Base-by-base conservation (phyloP, 192 early-diverging fungal species). In the Linnemannia hyalina region DNA sequence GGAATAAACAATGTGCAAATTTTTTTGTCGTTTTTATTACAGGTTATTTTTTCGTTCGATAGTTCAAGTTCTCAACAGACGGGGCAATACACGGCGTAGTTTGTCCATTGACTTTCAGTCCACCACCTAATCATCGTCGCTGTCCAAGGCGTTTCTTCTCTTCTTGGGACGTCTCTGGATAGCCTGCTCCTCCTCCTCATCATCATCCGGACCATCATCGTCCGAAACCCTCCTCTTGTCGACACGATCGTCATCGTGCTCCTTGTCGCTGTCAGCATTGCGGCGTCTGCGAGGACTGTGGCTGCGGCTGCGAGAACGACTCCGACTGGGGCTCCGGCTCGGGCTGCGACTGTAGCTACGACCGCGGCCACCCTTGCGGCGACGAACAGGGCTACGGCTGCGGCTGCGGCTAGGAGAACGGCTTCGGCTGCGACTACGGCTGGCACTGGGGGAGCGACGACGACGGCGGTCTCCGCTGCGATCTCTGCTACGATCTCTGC, bases 151-250 rank as follows among this genome's bases (percentile, higher is more conserved):
- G 16, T 73, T 77, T 80, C 77, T 88, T 82, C 74, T 84, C 76
- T 85, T 90, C 85, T 80, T 87, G 47, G 54, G 77, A n/a, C 75
- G 77, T 74, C 78, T 79, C 36, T 81, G 81, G 63, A 86, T 42
- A n/a, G 81, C 80, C 11, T 79, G 74, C 73, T 88, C 88, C 57
- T 88, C 85, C 10, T 81, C 83, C 5, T 87, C 89, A 11, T 85
- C 83, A 8, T 84, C 82, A 46, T 90, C 78, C 40, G 70, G 80
- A 7, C 35, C 82, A 10, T 80, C 84, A 44, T 77, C 85, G 52
- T 78, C 75, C 15, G 81, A 78, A 26, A 38, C 68, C 73, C 36
- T 46, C 38, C 54, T 72, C 5, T 69, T 41, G 10, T 76, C 73
- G 7, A 69, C 55, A 36, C 38, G 73, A 9, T 77, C 76, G 36